Base-by-base conservation (phyloP, 371 early-diverging fungal species). In the Mortierella polycephala region DNA sequence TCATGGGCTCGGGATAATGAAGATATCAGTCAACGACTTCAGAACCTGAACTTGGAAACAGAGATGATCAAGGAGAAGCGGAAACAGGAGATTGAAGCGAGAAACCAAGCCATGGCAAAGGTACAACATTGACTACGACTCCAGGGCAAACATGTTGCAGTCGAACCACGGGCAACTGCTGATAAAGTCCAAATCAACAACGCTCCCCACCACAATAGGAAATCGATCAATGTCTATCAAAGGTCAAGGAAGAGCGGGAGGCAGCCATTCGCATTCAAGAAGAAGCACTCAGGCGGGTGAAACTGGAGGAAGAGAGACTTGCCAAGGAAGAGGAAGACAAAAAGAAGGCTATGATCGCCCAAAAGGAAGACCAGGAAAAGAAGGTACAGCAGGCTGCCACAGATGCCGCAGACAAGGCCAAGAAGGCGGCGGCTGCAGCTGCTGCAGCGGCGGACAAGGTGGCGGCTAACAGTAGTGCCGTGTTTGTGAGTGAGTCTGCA, bases 51-150 rank as follows among this genome's bases (percentile, higher is more conserved):
- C 5, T 16, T 75, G 11, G 70, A 70, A 56, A 60, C 67, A 3
- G 70, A 75, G 37, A 37, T 59, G 6, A 62, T 77, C 56, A 77
- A 68, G 56, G 77, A 77, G 7, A 63, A 39, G 47, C 72, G 77
- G 16, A 62, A 37, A 40, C 67, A 58, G 49, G 77, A 77, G 41
- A 61, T 30, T 7, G 68, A 77, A 3, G 39, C 23, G 20, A 60
- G 23, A 53, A 71, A 77, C 51, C 60, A 68, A n/a, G 58, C 64
- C 21, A 13, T 71, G 62, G 45, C 40, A 23, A 68, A 77, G 68
- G 76, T 71, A 61, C 18, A 23, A 11, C 14, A n/a, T 49, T 42
- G 11, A 21, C 21, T 37, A 8, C 10, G 21, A 30, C 2, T 30
- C 30, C 1, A 30, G 30, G 30, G 30, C 30, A 30, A 30, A 30